Conservation (phyloP, 371 early-diverging fungal genomes). For the Lichtheimia ornata region DNA sequence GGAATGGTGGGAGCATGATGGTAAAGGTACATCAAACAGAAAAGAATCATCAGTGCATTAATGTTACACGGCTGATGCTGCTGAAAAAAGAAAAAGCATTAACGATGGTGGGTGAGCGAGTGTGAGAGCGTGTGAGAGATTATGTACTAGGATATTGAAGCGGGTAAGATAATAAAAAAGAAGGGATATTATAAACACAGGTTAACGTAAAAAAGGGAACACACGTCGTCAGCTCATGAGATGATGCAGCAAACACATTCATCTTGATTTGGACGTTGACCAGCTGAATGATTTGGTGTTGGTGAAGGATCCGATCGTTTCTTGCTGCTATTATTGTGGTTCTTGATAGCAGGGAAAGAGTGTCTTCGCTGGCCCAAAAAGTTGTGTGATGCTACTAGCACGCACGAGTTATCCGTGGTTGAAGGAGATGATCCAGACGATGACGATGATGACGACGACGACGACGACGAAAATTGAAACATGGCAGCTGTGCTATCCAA, state of each 20-base stretch:
- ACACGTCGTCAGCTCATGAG: background rate
- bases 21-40: no score
- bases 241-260: slow-evolving; percentile 16
- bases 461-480: background rate
- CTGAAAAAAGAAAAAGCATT: no score
- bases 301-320: background rate
- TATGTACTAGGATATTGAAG: no score
- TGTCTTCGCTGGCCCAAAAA: background rate
- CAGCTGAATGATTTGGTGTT: background rate
- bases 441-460: background rate
- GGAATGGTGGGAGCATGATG: no score
- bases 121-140: no score
- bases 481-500: slow-evolving; percentile 12
- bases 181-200: no score
- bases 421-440: background rate
- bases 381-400: background rate
- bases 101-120: no score
- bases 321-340: background rate
- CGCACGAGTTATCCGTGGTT: background rate
- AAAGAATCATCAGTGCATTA: no score
- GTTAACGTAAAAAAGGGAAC: no score
- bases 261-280: slow-evolving; percentile 1
- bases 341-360: background rate
- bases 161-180: no score
- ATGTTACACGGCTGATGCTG: background rate